Evolutionary conservation across 345 rosid species (phyloP).

Genomic region (Gossypium australe): DNA sequence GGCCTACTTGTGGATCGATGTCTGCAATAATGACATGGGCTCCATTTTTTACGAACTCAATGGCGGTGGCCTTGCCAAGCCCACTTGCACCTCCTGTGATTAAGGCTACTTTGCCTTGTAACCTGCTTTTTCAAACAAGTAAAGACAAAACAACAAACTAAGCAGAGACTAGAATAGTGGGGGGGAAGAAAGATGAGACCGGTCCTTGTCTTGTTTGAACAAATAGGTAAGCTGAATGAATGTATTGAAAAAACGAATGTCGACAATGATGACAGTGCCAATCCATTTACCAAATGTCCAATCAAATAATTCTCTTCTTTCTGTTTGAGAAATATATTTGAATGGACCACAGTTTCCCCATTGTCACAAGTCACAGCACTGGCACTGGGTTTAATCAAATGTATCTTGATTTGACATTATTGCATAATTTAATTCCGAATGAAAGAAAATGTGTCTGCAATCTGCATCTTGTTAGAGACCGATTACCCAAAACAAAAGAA

Average conservation of each 20-base stretch:
- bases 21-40: conserved; percentile 60
- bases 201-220: conserved; percentile 5
- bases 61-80: conserved; percentile 69
- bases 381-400: neutral
- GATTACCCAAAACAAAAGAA: neutral
- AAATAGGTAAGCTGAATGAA: neutral
- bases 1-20: conserved; percentile 27
- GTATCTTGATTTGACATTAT: neutral
- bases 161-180: neutral
- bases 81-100: conserved; percentile 84
- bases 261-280: conserved; percentile 4
- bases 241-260: conserved; percentile 8
- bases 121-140: conserved; percentile 24
- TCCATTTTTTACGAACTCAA: conserved; percentile 49
- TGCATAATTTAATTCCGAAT: neutral
- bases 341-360: conserved; percentile 4
- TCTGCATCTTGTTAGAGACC: no score
- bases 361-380: neutral
- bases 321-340: neutral
- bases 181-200: neutral
- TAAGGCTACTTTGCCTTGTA: conserved; percentile 62
- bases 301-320: conserved; percentile 6
- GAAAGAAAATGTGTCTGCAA: neutral
- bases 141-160: neutral
- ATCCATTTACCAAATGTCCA: conserved; percentile 9